Evolutionary conservation across 352 stramenopile species (phyloP), one percentile per base, ranked within the genome.

Genomic region (Sclerospora graminicola): DNA sequence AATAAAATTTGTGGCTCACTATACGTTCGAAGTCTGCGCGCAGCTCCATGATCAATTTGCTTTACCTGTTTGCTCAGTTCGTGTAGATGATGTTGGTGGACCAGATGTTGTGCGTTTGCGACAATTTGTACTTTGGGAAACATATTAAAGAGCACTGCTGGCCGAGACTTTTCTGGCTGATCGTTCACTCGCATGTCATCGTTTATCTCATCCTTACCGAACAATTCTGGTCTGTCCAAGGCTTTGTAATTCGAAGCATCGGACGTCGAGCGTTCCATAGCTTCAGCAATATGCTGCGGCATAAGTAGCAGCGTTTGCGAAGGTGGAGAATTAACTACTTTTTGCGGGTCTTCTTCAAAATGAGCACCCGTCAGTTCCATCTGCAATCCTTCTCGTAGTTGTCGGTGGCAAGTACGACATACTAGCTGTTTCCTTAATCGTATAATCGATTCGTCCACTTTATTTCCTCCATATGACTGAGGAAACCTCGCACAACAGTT

Each of bases 91-190:
- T 75, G 66, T 41, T 87, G 71, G 18, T 89, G 76, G 0, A 68
- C 73, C 8, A 88, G 60, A 42, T 88, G 79, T 51, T 90, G 79
- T 1, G 81, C 76, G 16, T 73, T 87, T 8, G 76, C 60, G 19
- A 89, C 76, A 35, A 92, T 89, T 39, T 89, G 75, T 7, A 89
- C 81, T 43, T 85, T 89, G 0, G 81, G 81, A 19, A 92, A 92
- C 71, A 92, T 89, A 33, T 63, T 74, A 46, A 88, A 92, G 8
- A 91, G 51, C 23, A 63, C 48, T 1, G 68, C 47, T 0, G 69
- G 54, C n/a, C 77, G 60, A 10, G 51, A 60, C 34, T 81, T 83
- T 33, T 88, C 73, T 1, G 59, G 52, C 28, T 77, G 63, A 23
- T 85, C 72, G 21, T 40, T 84, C 18, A 66, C 54, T 11, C 56